Evolutionary conservation across 306 rosid species (phyloP).

Genomic region (Lablab purpureus): DNA sequence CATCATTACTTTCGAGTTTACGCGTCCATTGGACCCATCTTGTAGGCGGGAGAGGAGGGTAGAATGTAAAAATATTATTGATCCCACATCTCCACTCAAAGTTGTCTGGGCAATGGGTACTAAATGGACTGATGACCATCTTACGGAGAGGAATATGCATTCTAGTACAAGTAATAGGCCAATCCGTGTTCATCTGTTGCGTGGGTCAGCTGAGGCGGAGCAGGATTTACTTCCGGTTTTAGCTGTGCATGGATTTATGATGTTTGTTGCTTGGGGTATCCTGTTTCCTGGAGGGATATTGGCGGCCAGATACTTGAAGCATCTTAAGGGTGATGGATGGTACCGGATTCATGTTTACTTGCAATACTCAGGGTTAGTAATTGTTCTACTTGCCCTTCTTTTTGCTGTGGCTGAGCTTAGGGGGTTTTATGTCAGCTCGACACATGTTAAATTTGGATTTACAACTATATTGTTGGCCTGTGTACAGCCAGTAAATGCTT

Average conservation of each 20-base stretch:
- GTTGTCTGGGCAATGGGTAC: constrained; percentile 97
- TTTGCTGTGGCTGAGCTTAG: constrained; percentile 94
- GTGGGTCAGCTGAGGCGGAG: constrained; percentile 94
- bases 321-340: constrained; percentile 94
- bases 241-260: constrained; percentile 95
- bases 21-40: constrained; percentile 81
- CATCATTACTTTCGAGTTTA: constrained; percentile 85
- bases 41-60: constrained; percentile 60
- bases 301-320: constrained; percentile 89
- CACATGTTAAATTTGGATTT: constrained; percentile 81
- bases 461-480: constrained; percentile 74
- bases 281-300: constrained; percentile 89
- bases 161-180: constrained; percentile 78
- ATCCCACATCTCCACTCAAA: constrained; percentile 82
- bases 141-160: constrained; percentile 85
- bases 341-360: constrained; percentile 87
- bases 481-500: constrained; percentile 79
- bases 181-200: constrained; percentile 69
- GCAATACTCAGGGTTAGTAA: constrained; percentile 89
- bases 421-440: constrained; percentile 74
- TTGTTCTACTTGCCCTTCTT: constrained; percentile 81
- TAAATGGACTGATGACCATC: constrained; percentile 67
- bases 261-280: constrained; percentile 96
- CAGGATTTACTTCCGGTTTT: constrained; percentile 89
- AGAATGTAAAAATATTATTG: constrained; percentile 82